These are phyloP conservation scores for Termitomyces titanicus DNA, from an alignment of 768 basidiomycete species.

Conservation along the genomic window DNA sequence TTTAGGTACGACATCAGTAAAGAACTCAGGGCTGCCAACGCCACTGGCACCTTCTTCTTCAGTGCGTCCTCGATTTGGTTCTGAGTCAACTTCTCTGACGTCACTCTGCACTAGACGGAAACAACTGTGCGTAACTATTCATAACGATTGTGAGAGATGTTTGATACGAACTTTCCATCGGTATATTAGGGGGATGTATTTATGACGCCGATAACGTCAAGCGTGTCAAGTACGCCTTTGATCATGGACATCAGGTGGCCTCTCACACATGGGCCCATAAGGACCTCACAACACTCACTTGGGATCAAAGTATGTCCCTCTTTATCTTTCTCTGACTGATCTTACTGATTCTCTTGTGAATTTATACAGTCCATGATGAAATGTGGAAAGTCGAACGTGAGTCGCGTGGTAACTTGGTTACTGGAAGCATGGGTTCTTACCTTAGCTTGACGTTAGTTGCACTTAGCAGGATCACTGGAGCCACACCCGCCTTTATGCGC, in stretches of 20 bases:
- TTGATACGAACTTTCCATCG: not conserved
- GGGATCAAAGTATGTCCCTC: slow-evolving; percentile 21
- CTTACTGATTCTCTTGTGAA: not conserved
- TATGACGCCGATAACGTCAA: slow-evolving; percentile 23
- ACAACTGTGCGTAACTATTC: slow-evolving; percentile 20
- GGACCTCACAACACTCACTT: slow-evolving; percentile 25
- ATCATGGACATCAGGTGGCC: slow-evolving; percentile 29
- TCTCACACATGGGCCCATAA: slow-evolving; percentile 34
- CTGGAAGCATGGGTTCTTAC: not conserved
- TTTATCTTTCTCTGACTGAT: slow-evolving; percentile 18
- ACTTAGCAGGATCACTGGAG: slow-evolving; percentile 18
- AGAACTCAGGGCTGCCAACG: slow-evolving; percentile 12
- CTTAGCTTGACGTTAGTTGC: slow-evolving; percentile 8
- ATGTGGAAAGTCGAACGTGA: slow-evolving; percentile 16
- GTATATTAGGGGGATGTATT: slow-evolving; percentile 26
- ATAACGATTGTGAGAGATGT: not conserved
- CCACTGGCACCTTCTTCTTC: slow-evolving; percentile 29
- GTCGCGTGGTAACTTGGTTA: not conserved
- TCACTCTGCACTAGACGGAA: slow-evolving; percentile 19
- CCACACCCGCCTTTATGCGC: slow-evolving; percentile 19
- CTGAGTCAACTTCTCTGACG: not conserved
- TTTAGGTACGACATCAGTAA: slow-evolving; percentile 12
- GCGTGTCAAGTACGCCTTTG: slow-evolving; percentile 25
- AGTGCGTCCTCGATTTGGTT: slow-evolving; percentile 16
- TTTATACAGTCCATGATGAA: slow-evolving; percentile 9